Evolutionary conservation across 2,329 filamentous ascomycete genomes (phyloP), one percentile per base, ranked within the genome.

Genomic region (Cercospora janseana): DNA sequence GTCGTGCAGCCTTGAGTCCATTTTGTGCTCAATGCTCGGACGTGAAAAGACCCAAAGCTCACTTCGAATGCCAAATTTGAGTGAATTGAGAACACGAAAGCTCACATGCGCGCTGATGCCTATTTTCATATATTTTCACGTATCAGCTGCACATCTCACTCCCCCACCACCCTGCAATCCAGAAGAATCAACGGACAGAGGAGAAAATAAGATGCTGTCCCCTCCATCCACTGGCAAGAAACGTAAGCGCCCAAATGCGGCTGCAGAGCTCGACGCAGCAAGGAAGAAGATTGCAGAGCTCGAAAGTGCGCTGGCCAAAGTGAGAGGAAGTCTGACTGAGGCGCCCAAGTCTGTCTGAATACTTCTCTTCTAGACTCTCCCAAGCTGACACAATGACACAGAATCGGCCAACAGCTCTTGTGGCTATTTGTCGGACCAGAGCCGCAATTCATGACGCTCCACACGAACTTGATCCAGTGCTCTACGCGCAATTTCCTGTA

Each of bases 351-450:
- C 3, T 5, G 41, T 9, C n/a, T n/a, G n/a, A 23, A 1, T 9
- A 10, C 23, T 16, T 9, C 13, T 27, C 35, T 13, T 24, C 1
- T n/a, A 26, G 20, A 16, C 4, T 40, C 7, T 15, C 16, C 3
- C 12, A 5, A 4, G 21, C 3, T 13, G 18, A 32, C 6, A 4
- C 15, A 13, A 29, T 6, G 7, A 24, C 18, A 16, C 32, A 61
- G 59, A 24, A 37, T 60, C n/a, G 49, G 43, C n/a, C 49, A 53
- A 6, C 55, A 61, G 16, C 41, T 58, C 3, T 38, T 56, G 7
- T 31, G 59, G 26, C 41, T 62, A 4, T 60, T 55, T 9, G 47
- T 62, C 3, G 57, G 58, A 5, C 52, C 48, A 7, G 16, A 45
- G 4, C 37, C 27, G 2, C 23, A 54, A 2, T 21, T 55, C 6